Evolutionary conservation across 2,329 filamentous ascomycete species (phyloP).

Genomic region (Didymella sp.): DNA sequence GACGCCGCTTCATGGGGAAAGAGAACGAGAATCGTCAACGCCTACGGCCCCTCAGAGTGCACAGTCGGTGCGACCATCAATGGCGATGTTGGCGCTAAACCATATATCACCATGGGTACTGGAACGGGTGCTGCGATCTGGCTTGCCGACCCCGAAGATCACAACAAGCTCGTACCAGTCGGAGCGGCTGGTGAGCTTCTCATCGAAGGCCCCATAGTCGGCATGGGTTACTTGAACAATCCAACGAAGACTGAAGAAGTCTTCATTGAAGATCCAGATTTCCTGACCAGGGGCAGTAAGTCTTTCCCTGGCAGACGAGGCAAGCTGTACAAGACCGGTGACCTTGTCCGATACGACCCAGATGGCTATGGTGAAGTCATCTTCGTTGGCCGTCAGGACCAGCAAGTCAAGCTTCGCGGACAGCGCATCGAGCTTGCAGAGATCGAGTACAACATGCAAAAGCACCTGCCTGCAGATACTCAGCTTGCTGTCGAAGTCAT

Average conservation of each 20-base stretch:
- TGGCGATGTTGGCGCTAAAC: conserved; percentile 35
- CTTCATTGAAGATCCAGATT: conserved; percentile 60
- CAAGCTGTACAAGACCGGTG: conserved; percentile 44
- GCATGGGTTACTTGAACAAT: conserved; percentile 48
- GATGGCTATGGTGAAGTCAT: conserved; percentile 46
- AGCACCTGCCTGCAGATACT: conserved; percentile 48
- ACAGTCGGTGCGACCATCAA: conserved; percentile 48
- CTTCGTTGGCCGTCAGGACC: conserved; percentile 48
- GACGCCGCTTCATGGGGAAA: conserved; percentile 55
- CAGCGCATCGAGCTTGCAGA: conserved; percentile 50
- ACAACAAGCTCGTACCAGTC: conserved; percentile 47
- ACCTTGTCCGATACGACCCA: conserved; percentile 59
- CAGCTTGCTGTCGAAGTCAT: conserved; percentile 60
- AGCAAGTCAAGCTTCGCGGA: conserved; percentile 52
- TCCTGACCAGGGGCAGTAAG: conserved; percentile 67
- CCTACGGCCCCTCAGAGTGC: conserved; percentile 48
- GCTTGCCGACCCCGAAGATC: conserved; percentile 52
- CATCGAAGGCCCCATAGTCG: conserved; percentile 63
- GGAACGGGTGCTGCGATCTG: conserved; percentile 47
- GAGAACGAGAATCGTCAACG: conserved; percentile 45
- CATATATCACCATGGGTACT: conserved; percentile 49
- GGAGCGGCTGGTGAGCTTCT: conserved; percentile 61
- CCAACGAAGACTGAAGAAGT: conserved; percentile 47
- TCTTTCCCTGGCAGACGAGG: conserved; percentile 61
- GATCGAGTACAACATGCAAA: conserved; percentile 51